These are phyloP conservation scores for Aegilops sharonensis DNA, from an alignment of 176 grass and related monocot species.

Conservation along the genomic window DNA sequence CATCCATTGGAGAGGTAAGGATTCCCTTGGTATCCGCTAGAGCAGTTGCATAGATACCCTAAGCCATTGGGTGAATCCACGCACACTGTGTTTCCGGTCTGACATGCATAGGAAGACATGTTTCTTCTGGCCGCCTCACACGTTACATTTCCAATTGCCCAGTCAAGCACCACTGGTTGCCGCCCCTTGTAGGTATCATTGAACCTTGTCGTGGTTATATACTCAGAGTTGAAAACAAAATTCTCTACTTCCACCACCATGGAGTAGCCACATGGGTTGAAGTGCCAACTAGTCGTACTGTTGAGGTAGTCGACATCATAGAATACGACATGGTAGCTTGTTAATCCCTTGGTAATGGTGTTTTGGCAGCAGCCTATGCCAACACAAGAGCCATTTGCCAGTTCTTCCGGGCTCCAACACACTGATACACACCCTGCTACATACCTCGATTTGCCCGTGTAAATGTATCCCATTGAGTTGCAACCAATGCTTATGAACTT, in stretches of 20 bases:
- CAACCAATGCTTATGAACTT: slow-evolving; percentile 26
- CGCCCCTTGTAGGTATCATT: neutral
- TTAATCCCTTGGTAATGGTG: slow-evolving; percentile 9
- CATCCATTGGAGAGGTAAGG: neutral
- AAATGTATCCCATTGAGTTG: slow-evolving; percentile 23
- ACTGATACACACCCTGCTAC: slow-evolving; percentile 10
- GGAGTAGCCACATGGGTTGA: neutral
- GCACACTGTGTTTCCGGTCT: neutral
- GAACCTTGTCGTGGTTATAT: neutral
- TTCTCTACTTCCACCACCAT: neutral
- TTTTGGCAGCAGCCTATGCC: slow-evolving; percentile 25
- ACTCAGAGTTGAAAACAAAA: neutral
- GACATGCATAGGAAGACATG: neutral
- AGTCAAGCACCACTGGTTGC: neutral
- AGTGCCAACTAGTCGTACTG: neutral
- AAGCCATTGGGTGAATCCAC: neutral
- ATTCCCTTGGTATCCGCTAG: neutral
- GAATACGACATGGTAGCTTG: neutral
- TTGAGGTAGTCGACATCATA: neutral
- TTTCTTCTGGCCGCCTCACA: neutral
- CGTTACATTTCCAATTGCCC: neutral
- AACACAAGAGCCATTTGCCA: neutral
- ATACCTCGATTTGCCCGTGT: neutral
- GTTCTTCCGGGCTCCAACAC: neutral
- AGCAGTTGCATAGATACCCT: neutral